Conservation (phyloP, 441 rosid genomes). For the Populus hybrid region DNA sequence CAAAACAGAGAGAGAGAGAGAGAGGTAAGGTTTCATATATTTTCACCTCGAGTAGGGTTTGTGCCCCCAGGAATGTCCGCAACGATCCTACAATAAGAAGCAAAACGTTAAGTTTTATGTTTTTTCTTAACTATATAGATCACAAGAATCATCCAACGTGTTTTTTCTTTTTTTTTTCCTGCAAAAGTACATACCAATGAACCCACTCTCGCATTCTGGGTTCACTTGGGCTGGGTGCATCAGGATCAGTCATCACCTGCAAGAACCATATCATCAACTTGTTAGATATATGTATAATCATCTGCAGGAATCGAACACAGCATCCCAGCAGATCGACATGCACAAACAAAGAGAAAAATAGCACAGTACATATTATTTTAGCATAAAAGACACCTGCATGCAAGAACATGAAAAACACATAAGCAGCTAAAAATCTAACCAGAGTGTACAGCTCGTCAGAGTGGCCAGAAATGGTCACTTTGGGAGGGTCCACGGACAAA, state of each 20-base stretch:
- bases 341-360: not conserved
- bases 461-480: constrained; percentile 30
- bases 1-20: too few relatives aligned
- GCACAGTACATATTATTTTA: not conserved
- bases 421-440: constrained; percentile 30
- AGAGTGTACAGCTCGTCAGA: not conserved
- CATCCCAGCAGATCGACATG: not conserved
- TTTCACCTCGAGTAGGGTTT: not conserved
- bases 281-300: not conserved
- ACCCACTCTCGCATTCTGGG: constrained; percentile 76
- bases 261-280: not conserved
- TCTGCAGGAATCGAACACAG: not conserved
- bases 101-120: not conserved
- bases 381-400: not conserved
- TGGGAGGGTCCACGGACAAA: constrained; percentile 43
- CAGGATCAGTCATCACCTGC: constrained; percentile 82
- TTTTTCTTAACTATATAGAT: not conserved
- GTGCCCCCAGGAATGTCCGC: not conserved
- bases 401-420: not conserved
- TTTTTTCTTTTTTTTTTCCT: not conserved
- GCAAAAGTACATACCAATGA: constrained; percentile 47
- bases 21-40: not conserved
- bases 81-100: not conserved
- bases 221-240: constrained; percentile 88
- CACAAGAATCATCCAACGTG: not conserved